Conservation (phyloP, 176 grass and related monocot species). For the Avena eriantha region DNA sequence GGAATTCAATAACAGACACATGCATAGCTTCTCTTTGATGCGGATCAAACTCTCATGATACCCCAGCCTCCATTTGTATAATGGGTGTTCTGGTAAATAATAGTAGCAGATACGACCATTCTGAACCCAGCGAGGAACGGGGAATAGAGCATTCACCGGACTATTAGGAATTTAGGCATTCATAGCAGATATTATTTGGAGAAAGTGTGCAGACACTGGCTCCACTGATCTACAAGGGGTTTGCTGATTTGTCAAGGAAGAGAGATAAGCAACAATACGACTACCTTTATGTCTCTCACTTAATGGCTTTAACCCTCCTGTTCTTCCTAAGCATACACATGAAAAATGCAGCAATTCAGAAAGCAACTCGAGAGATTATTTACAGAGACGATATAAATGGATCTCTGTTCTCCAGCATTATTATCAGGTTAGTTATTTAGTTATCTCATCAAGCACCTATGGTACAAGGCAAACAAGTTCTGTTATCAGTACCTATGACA, state of each 20-base stretch:
- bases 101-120: neutral
- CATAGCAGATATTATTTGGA: slow-evolving; percentile 1
- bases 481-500: too few relatives aligned
- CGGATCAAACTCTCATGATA: neutral
- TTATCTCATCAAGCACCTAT: too few relatives aligned
- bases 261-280: neutral
- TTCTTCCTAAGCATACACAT: neutral
- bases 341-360: neutral
- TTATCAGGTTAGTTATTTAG: too few relatives aligned
- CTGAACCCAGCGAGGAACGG: neutral
- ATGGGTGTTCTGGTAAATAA: neutral
- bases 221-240: neutral
- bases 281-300: neutral
- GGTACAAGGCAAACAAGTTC: too few relatives aligned
- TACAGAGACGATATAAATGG: neutral
- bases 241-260: neutral
- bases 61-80: slow-evolving; percentile 8
- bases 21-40: neutral
- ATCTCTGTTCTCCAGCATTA: too few relatives aligned
- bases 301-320: neutral
- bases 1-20: neutral
- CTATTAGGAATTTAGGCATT: neutral
- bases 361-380: neutral
- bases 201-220: neutral
- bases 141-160: neutral